Evolutionary conservation across 495 filamentous ascomycete species (phyloP).

Genomic region (Hypoxylon subgilvum): DNA sequence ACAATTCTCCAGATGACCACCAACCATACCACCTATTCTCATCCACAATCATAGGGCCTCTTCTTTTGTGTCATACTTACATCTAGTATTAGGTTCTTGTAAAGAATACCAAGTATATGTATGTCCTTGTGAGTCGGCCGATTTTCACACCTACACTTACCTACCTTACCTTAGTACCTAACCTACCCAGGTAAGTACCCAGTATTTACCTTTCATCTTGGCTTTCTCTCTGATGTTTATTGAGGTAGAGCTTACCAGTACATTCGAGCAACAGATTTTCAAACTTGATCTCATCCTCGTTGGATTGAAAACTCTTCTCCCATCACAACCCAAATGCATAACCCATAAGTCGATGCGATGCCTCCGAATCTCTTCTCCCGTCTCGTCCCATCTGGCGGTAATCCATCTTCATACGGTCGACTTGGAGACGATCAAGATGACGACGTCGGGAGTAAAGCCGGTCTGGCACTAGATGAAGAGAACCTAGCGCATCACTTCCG

Average conservation of each 20-base stretch:
- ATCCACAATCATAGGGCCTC: conserved; percentile 9
- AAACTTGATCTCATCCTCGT: conserved; percentile 23
- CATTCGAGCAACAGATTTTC: no score
- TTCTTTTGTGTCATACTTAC: conserved; percentile 7
- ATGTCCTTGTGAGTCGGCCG: background rate
- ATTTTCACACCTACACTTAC: no score
- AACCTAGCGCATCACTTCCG: conserved; percentile 70
- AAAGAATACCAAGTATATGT: background rate
- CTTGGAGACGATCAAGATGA: conserved; percentile 67
- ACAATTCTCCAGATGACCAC: conserved; percentile 30
- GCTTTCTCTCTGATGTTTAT: no score
- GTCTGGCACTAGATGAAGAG: conserved; percentile 72
- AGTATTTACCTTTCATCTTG: background rate
- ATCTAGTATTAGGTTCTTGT: background rate
- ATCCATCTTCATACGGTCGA: conserved; percentile 74
- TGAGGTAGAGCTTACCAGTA: no score
- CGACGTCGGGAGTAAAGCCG: conserved; percentile 71
- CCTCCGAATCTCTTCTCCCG: conserved; percentile 78
- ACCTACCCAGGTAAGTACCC: background rate
- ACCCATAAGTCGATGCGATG: conserved; percentile 55
- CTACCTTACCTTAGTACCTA: no score
- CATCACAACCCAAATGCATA: conserved; percentile 5
- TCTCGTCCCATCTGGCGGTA: conserved; percentile 67
- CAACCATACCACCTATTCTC: conserved; percentile 5
- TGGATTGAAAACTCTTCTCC: conserved; percentile 23